Evolutionary conservation across 768 basidiomycete genomes (phyloP), one percentile per base, ranked within the genome.

Genomic region (Calocera viscosa): DNA sequence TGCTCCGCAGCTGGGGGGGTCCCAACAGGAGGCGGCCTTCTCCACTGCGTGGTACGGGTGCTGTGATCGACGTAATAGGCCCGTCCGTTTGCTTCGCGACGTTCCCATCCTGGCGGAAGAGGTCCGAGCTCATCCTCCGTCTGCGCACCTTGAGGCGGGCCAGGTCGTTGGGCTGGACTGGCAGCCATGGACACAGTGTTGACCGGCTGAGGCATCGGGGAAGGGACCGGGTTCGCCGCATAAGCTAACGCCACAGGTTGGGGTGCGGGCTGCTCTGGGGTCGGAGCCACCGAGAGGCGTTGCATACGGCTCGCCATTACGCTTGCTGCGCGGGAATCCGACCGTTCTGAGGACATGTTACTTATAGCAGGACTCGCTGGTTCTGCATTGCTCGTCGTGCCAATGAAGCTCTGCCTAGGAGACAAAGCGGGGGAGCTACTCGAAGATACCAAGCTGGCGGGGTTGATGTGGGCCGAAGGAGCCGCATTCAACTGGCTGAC

Each of bases 61-160:
- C 83, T 87, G 74, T 94, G 93, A 75, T 95, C 92, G 67, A 94
- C 90, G 74, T 89, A 94, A 76, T 94, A 94, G 26, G 83, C 76
- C 67, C 92, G 78, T 2, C 86, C 86, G 66, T 86, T 83, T 24
- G 80, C 79, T 73, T 93, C 91, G 33, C 92, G 84, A 68, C 90
- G 82, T 74, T 94, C 92, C 90, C 90, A 94, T 2, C 90, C 90
- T 26, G 78, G 74, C 0, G 91, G 91, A 35, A 94, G 78, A 22
- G 84, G 82, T 17, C 81, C 80, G 22, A 84, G 82, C 60, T 83
- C 80, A 70, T 88, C 86, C 65, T 87, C 84, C 69, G 77, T 76
- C 2, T 78, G 77, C 5, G 53, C 53, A 32, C 53, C 53, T 22
- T 60, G 53, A 26, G 53, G 24, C 2, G 53, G 53, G 10, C 53